These are phyloP conservation scores for Lasiodiplodia hormozganensis DNA, from an alignment of 2,329 filamentous ascomycete genomes.

Conservation along the genomic window DNA sequence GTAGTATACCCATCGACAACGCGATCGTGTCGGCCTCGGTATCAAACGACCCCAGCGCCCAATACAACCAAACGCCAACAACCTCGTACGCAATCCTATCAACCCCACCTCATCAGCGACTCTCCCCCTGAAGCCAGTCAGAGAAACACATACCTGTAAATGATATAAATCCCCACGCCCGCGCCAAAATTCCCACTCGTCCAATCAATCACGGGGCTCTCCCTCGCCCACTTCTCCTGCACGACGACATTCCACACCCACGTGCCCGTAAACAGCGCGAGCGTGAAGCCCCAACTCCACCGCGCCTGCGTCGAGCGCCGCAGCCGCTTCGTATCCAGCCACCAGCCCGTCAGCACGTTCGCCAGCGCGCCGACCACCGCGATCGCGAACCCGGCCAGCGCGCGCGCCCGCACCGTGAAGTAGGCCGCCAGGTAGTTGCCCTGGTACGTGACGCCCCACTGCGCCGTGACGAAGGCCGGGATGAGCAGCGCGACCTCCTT, in stretches of 20 bases:
- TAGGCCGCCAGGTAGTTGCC: slow-evolving; percentile 62
- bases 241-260: slow-evolving; percentile 58
- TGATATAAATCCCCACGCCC: slow-evolving; percentile 57
- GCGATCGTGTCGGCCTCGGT: slow-evolving; percentile 60
- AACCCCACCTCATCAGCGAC: neutral
- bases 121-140: too few species aligned
- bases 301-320: slow-evolving; percentile 47
- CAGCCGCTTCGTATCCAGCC: slow-evolving; percentile 53
- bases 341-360: slow-evolving; percentile 59
- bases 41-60: slow-evolving; percentile 59
- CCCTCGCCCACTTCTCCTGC: slow-evolving; percentile 36
- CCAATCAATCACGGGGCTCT: slow-evolving; percentile 53
- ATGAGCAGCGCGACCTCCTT: slow-evolving; percentile 58
- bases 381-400: slow-evolving; percentile 55
- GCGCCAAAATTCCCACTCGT: slow-evolving; percentile 52
- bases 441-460: slow-evolving; percentile 60
- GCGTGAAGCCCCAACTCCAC: slow-evolving; percentile 47
- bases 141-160: slow-evolving; percentile 48
- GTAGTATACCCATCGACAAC: slow-evolving; percentile 55
- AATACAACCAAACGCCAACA: slow-evolving; percentile 57
- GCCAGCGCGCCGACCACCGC: slow-evolving; percentile 55
- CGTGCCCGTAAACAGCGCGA: slow-evolving; percentile 51
- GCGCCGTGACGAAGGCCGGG: slow-evolving; percentile 58
- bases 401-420: slow-evolving; percentile 58
- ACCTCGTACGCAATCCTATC: slow-evolving; percentile 14